Base-by-base conservation (phyloP, 208 protist species). In the Trypanosoma caninum region DNA sequence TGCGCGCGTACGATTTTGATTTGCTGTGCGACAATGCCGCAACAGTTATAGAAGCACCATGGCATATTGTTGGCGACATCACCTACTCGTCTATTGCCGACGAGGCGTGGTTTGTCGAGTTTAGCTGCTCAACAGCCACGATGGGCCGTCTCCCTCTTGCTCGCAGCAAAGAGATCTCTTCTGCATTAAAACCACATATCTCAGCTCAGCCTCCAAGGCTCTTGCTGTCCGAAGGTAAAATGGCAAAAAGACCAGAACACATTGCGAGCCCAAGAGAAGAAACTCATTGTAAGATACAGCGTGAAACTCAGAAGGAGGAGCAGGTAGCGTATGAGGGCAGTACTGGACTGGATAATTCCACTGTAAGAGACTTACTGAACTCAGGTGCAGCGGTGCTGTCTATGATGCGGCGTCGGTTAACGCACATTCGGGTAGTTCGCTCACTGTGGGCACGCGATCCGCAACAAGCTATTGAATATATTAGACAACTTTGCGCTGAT, bases 71-170 rank as follows among this genome's bases (percentile, higher is more conserved):
- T 25, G 77, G 77, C 46, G 82, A 89, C 62, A 52, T 89, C 11
- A 82, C 48, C 14, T 87, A 86, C 72, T 69, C 78, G 46, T 65
- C 74, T 23, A 72, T 79, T 25, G 51, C 55, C 6, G 80, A 89
- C 40, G 84, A 94, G 59, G 76, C 70, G 10, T 82, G 72, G 74
- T 88, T 86, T 59, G 80, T 89, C 11, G 80, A 93, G 58, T 77
- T 75, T 25, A 68, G 58, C 28, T 74, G 84, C 16, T 42, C 70
- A 9, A 70, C 73, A 18, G 78, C 77, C 14, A 51, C 59, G 34
- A 84, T 72, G 55, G 81, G 72, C 18, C 74, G 75, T 53, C 44
- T 84, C 23, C 62, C 64, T 35, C 48, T 84, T 54, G 25, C 41
- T 42, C 50, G 61, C 20, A 16, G 30, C 28, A 18, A 59, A 33